Base-by-base conservation (phyloP, 306 rosid species). In the Lithocarpus polystachyus region DNA sequence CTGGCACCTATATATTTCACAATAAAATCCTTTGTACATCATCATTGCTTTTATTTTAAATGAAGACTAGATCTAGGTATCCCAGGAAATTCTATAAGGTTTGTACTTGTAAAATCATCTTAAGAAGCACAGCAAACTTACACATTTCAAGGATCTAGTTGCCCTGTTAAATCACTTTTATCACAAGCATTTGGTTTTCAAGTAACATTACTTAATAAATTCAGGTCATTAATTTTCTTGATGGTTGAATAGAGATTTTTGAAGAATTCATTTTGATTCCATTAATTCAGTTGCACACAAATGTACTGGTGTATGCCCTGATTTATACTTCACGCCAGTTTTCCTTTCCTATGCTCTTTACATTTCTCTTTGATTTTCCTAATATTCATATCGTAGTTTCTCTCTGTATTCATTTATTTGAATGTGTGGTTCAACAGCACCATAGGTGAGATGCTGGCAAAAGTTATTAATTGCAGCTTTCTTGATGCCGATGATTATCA, bases 401-500 rank as follows among this genome's bases (percentile, higher is more conserved):
- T 59, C 45, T 0, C 37, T 60, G 75, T 43, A 77, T 78, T 68
- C 19, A 71, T 43, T 13, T 62, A 24, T 56, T 82, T 37, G 60
- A 35, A 65, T 77, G 57, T 70, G 23, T 77, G 9, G 55, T 80
- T 81, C 26, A 79, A 86, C 88, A 94, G 97, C 37, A 91, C 98
- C 18, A 81, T 94, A 61, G 97, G 98, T 22, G 89, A 78, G 82
- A 82, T 86, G 88, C 83, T 94, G 75, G 93, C 90, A 67, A 80
- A 79, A 72, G 87, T 76, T 82, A 79, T 80, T 73, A 83, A 74
- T 6, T 85, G 77, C 51, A 85, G 72, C 72, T 92, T 87, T 56
- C 87, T 92, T 73, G 98, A 94, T 84, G 98, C 98, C 6, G 98
- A 92, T 89, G 89, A 92, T 87, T 91, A 87, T 81, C 97, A 94